These are phyloP conservation scores for Xylariales sp. DNA, from an alignment of 2,329 filamentous ascomycete genomes.

Conservation along the genomic window DNA sequence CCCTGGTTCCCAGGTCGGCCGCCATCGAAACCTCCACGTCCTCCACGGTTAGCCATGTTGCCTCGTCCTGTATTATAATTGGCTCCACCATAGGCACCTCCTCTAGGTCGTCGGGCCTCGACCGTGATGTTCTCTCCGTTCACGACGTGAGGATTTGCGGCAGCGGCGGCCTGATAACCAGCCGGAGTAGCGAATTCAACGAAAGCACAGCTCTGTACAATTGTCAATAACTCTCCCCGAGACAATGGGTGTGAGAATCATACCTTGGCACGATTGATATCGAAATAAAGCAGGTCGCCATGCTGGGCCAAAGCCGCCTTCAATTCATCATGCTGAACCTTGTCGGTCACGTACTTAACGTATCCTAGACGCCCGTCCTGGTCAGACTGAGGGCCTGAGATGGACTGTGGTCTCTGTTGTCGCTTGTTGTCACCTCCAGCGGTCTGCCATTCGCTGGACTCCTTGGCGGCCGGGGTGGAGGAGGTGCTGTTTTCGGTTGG, in stretches of 20 bases:
- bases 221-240: slow-evolving; percentile 20
- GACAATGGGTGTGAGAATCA: slow-evolving; percentile 16
- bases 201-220: slow-evolving; percentile 82
- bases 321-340: slow-evolving; percentile 72
- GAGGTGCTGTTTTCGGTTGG: slow-evolving; percentile 29
- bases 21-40: slow-evolving; percentile 61
- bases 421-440: slow-evolving; percentile 80
- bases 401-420: slow-evolving; percentile 68
- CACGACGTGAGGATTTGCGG: slow-evolving; percentile 80
- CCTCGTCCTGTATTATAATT: slow-evolving; percentile 62
- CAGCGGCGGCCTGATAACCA: slow-evolving; percentile 77
- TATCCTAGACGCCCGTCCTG: slow-evolving; percentile 80
- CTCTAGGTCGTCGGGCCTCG: slow-evolving; percentile 81
- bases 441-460: slow-evolving; percentile 79
- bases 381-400: slow-evolving; percentile 54
- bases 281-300: slow-evolving; percentile 68
- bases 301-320: slow-evolving; percentile 66
- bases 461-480: slow-evolving; percentile 42
- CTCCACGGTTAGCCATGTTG: slow-evolving; percentile 51
- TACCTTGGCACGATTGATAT: slow-evolving; percentile 82
- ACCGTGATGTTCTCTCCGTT: slow-evolving; percentile 79
- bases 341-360: slow-evolving; percentile 92
- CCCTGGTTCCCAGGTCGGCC: slow-evolving; percentile 57
- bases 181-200: slow-evolving; percentile 83
- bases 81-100: slow-evolving; percentile 64